phyloP scores from a whole-genome alignment of 2,329 filamentous ascomycete genomes.

The Aspergillus piperis region DNA sequence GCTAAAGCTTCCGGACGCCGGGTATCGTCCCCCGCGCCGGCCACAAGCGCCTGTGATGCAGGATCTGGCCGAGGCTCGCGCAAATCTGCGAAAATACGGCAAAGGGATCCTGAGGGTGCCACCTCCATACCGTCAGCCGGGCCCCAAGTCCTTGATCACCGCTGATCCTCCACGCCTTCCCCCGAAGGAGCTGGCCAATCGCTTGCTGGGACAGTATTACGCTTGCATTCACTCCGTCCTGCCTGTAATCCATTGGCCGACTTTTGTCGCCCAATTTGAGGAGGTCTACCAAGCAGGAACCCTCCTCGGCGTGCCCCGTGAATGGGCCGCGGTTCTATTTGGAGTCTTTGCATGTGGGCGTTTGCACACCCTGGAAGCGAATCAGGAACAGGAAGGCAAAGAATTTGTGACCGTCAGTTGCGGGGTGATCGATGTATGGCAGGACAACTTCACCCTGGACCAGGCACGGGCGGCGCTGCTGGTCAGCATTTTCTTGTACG shows the following conservation, averaged over 20 bases:
- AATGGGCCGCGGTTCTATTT: conserved; percentile 80
- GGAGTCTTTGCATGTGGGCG: conserved; percentile 80
- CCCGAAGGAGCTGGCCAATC: conserved; percentile 67
- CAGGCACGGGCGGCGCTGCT: conserved; percentile 73
- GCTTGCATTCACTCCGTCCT: conserved; percentile 75
- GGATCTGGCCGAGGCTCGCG: conserved; percentile 70
- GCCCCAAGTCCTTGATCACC: conserved; percentile 52
- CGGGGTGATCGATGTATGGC: conserved; percentile 75
- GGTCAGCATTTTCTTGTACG: conserved; percentile 75
- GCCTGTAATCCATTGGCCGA: conserved; percentile 86
- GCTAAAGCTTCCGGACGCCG: conserved; percentile 65
- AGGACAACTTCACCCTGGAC: conserved; percentile 73
- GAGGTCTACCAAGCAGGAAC: conserved; percentile 69
- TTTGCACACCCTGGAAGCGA: conserved; percentile 64
- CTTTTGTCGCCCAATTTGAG: conserved; percentile 74
- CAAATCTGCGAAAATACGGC: conserved; percentile 71
- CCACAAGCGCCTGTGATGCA: conserved; percentile 63
- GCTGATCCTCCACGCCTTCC: conserved; percentile 67
- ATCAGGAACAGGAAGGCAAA: conserved; percentile 60
- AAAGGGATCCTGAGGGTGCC: conserved; percentile 80
- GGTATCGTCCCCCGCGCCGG: conserved; percentile 65
- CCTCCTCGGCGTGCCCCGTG: conserved; percentile 61
- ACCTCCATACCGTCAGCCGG: conserved; percentile 62
- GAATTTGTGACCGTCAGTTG: conserved; percentile 72
- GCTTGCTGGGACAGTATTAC: conserved; percentile 74